These are phyloP conservation scores for Elaeis oleifera DNA, from an alignment of 202 grass and related monocot species.

Conservation along the genomic window DNA sequence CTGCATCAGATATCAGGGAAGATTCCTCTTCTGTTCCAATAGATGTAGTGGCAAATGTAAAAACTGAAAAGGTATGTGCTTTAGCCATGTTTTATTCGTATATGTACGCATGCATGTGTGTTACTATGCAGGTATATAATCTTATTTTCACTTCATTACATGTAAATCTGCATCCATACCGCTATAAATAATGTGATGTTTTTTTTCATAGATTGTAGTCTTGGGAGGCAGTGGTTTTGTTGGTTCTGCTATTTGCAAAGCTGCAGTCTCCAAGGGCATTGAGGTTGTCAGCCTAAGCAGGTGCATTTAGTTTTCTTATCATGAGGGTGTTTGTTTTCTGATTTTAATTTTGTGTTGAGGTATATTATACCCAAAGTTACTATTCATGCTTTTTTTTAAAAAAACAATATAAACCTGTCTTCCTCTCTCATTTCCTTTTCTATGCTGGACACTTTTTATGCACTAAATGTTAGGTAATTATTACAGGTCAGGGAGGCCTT, in stretches of 20 bases:
- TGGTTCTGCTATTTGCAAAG: conserved; percentile 88
- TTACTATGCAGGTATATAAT: no score
- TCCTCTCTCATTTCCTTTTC: no score
- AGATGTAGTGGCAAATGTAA: conserved; percentile 80
- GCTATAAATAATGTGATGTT: no score
- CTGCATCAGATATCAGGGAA: conserved; percentile 35
- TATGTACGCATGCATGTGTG: no score
- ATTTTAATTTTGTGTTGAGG: not conserved
- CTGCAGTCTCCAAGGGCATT: conserved; percentile 75
- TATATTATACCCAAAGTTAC: not conserved
- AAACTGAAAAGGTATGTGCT: conserved; percentile 69
- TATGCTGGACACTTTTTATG: conserved; percentile 3
- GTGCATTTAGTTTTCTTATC: conserved; percentile 22
- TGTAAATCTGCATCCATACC: no score
- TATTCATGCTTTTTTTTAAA: not conserved
- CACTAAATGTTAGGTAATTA: conserved; percentile 5
- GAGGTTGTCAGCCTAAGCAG: conserved; percentile 97
- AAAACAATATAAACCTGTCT: conserved; percentile 2
- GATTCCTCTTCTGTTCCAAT: conserved; percentile 69
- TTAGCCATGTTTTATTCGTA: not conserved
- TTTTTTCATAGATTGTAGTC: conserved; percentile 63
- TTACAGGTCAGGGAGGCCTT: conserved; percentile 75
- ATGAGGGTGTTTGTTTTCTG: not conserved
- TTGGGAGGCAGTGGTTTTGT: conserved; percentile 92
- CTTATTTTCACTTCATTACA: no score